A percentile compares a stretch with the other conserved stretches of the same genome.
Conservation (phyloP, 1,284 basidiomycete species). For the Cerrena zonata region DNA sequence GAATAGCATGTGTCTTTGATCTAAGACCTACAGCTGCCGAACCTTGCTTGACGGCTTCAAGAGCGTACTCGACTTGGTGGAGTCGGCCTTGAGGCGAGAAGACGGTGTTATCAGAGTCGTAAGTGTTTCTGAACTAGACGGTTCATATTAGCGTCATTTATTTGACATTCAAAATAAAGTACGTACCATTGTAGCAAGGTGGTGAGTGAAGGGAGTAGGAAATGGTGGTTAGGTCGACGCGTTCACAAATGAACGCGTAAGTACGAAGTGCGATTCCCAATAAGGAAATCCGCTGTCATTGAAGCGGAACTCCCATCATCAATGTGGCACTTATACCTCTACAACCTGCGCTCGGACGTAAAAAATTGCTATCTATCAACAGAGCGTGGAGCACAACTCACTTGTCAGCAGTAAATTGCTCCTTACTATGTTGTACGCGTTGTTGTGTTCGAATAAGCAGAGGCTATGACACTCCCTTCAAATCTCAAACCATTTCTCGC, state of each 20-base stretch:
- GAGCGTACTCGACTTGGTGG: constrained; percentile 97
- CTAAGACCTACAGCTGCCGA: constrained; percentile 95
- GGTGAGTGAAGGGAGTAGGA: constrained; percentile 8
- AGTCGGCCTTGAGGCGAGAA: constrained; percentile 89
- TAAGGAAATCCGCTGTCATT: neutral
- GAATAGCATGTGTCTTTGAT: constrained; percentile 90
- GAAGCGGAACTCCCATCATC: no score
- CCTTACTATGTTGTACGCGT: no score
- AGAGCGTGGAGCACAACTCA: no score
- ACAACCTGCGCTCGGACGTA: no score
- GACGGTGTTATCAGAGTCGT: constrained; percentile 94
- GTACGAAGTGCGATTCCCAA: neutral
- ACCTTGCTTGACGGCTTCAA: constrained; percentile 99
- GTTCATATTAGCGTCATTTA: constrained; percentile 5
- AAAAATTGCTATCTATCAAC: no score
- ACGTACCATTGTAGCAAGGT: constrained; percentile 9
- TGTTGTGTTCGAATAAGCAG: no score
- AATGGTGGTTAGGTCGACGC: constrained; percentile 7
- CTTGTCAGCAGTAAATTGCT: no score
- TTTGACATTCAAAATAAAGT: neutral
- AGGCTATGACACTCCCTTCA: no score
- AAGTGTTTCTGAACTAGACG: constrained; percentile 86
- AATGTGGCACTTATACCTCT: no score
- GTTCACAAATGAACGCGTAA: constrained; percentile 5
- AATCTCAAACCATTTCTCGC: no score